Evolutionary conservation across 495 filamentous ascomycete genomes (phyloP).

Genomic region (Lichenothelia convexa): DNA sequence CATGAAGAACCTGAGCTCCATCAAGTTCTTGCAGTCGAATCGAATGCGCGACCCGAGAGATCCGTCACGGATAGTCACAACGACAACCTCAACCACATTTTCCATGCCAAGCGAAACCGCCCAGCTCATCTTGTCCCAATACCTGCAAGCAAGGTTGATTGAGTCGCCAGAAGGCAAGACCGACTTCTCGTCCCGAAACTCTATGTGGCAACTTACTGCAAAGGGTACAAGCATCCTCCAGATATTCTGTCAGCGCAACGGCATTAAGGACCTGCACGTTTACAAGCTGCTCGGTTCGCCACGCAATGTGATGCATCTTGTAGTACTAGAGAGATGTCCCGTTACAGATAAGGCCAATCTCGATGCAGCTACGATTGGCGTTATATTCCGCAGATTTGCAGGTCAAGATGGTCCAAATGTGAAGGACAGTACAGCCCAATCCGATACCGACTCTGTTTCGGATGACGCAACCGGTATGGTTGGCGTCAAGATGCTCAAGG

Average conservation of each 20-base stretch:
- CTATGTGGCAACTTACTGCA: slow-evolving; percentile 87
- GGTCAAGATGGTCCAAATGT: slow-evolving; percentile 74
- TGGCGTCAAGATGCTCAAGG: slow-evolving; percentile 80
- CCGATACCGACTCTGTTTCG: slow-evolving; percentile 71
- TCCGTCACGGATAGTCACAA: slow-evolving; percentile 87
- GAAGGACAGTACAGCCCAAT: slow-evolving; percentile 40
- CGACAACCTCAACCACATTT: slow-evolving; percentile 95
- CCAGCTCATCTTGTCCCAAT: slow-evolving; percentile 81
- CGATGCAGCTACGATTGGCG: slow-evolving; percentile 80
- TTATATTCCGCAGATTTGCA: slow-evolving; percentile 84
- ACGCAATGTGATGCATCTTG: slow-evolving; percentile 75
- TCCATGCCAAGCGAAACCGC: slow-evolving; percentile 99
- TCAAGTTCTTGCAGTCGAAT: slow-evolving; percentile 98
- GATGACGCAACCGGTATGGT: slow-evolving; percentile 87
- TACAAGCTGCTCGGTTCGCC: slow-evolving; percentile 61
- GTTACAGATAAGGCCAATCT: slow-evolving; percentile 82
- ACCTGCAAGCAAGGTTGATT: slow-evolving; percentile 87
- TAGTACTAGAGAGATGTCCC: slow-evolving; percentile 74
- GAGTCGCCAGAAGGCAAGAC: slow-evolving; percentile 77
- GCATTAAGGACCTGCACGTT: slow-evolving; percentile 86
- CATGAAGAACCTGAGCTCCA: slow-evolving; percentile 90
- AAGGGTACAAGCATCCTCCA: slow-evolving; percentile 90
- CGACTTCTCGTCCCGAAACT: slow-evolving; percentile 74
- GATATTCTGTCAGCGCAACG: slow-evolving; percentile 84
- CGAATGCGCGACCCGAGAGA: slow-evolving; percentile 98